These are phyloP conservation scores for Nakaseomyces kungkrabaensis DNA, from an alignment of 1,139 yeast species.

Conservation along the genomic window DNA sequence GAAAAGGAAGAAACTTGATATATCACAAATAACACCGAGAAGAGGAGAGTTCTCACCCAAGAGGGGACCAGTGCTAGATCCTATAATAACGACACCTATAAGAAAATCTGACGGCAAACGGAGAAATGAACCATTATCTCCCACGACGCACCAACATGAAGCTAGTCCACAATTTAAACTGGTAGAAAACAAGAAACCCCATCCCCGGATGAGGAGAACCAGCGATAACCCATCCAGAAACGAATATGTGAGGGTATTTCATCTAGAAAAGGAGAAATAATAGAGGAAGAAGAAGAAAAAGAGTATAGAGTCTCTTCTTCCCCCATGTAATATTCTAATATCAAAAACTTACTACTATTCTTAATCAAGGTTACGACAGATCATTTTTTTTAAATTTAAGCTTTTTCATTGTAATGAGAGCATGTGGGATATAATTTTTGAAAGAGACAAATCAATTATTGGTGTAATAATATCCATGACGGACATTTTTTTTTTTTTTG, in stretches of 20 bases:
- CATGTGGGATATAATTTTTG: no score
- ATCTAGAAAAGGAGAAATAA: slow-evolving; percentile 14
- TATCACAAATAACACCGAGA: slow-evolving; percentile 1
- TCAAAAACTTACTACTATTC: not conserved
- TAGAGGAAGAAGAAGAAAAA: not conserved
- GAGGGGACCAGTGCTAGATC: not conserved
- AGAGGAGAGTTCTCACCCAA: slow-evolving; percentile 1
- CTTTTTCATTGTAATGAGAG: no score
- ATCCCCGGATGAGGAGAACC: slow-evolving; percentile 25
- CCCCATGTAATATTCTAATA: not conserved
- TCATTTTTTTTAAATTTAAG: no score
- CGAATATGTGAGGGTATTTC: slow-evolving; percentile 26
- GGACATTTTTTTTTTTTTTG: no score
- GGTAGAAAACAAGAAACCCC: slow-evolving; percentile 26
- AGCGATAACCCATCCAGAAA: slow-evolving; percentile 24
- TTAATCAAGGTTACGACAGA: no score
- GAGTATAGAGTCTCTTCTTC: not conserved
- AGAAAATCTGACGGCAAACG: slow-evolving; percentile 2
- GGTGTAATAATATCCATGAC: no score
- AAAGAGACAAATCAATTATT: no score
- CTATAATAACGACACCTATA: not conserved
- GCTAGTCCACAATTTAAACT: slow-evolving; percentile 10
- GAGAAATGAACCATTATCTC: slow-evolving; percentile 1
- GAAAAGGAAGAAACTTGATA: not conserved
- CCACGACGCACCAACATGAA: slow-evolving; percentile 3